These are phyloP conservation scores for Arthrobotrys sinensis DNA, from an alignment of 2,329 filamentous ascomycete species.

Conservation along the genomic window DNA sequence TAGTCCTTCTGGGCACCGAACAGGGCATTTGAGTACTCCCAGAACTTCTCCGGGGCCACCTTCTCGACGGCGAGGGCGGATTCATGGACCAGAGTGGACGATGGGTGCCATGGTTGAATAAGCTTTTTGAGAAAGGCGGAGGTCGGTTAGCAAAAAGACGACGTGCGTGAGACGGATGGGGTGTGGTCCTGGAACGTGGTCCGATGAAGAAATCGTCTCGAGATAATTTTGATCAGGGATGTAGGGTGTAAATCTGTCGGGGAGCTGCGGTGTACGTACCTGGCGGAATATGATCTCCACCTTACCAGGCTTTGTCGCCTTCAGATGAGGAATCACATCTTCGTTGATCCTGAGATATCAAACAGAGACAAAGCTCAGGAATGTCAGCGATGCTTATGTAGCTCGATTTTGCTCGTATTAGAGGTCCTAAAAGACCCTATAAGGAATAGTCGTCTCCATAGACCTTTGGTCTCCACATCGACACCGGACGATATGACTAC, in stretches of 20 bases:
- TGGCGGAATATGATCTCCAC: constrained; percentile 61
- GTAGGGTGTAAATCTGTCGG: constrained; percentile 28
- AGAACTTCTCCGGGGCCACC: constrained; percentile 81
- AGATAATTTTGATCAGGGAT: constrained; percentile 45
- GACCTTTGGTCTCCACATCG: constrained; percentile 8
- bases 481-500: constrained; percentile 1
- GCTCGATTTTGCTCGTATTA: constrained; percentile 13
- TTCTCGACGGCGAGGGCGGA: constrained; percentile 84
- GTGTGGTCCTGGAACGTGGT: constrained; percentile 40
- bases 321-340: constrained; percentile 60
- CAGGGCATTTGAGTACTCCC: constrained; percentile 74
- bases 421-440: constrained; percentile 24
- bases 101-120: constrained; percentile 60
- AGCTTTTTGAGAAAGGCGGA: constrained; percentile 39
- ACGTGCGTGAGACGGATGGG: constrained; percentile 34
- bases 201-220: constrained; percentile 40
- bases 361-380: constrained; percentile 34
- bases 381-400: constrained; percentile 32
- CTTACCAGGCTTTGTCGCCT: constrained; percentile 49
- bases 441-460: constrained; percentile 24
- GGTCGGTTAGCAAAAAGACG: constrained; percentile 34
- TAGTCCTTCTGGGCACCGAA: constrained; percentile 80
- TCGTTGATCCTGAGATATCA: constrained; percentile 55
- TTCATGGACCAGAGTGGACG: constrained; percentile 75
- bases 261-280: constrained; percentile 34